A percentile compares a stretch with the other conserved stretches of the same genome.
These are phyloP conservation scores for Rhodotorula kratochvilovae DNA, from an alignment of 768 basidiomycete genomes.

Conservation along the genomic window DNA sequence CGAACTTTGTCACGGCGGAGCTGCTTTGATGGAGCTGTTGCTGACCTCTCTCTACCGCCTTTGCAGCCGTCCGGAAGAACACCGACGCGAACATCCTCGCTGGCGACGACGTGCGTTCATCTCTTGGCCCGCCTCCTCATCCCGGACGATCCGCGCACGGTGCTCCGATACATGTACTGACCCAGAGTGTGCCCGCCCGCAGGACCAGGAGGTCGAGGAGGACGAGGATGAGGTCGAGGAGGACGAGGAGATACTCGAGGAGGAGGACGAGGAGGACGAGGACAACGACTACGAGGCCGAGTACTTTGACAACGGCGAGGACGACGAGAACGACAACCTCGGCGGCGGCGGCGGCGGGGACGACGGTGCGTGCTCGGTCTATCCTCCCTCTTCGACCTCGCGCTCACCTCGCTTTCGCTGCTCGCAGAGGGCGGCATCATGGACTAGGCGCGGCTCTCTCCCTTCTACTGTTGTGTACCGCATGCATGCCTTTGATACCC, in stretches of 20 bases:
- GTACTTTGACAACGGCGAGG: constrained; percentile 41
- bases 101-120: constrained; percentile 31
- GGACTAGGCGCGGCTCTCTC: constrained; percentile 1
- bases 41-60: accelerated
- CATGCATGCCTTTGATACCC: neutral
- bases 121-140: neutral
- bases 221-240: constrained; percentile 18
- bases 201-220: constrained; percentile 2
- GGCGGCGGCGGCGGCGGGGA: constrained; percentile 32
- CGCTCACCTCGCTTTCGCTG: neutral
- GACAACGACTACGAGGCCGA: constrained; percentile 40
- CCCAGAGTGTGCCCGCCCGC: neutral
- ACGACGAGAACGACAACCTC: constrained; percentile 29
- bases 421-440: constrained; percentile 8
- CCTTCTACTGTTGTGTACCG: no score
- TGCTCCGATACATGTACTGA: neutral
- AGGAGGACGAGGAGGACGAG: constrained; percentile 33
- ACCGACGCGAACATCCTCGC: constrained; percentile 9
- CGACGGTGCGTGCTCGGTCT: constrained; percentile 18
- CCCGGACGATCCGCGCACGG: no score
- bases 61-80: neutral
- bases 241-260: constrained; percentile 19
- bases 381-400: neutral
- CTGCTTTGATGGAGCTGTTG: no score
- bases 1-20: no score